Conservation (phyloP, 768 basidiomycete species). For the Mrakia blollopis region DNA sequence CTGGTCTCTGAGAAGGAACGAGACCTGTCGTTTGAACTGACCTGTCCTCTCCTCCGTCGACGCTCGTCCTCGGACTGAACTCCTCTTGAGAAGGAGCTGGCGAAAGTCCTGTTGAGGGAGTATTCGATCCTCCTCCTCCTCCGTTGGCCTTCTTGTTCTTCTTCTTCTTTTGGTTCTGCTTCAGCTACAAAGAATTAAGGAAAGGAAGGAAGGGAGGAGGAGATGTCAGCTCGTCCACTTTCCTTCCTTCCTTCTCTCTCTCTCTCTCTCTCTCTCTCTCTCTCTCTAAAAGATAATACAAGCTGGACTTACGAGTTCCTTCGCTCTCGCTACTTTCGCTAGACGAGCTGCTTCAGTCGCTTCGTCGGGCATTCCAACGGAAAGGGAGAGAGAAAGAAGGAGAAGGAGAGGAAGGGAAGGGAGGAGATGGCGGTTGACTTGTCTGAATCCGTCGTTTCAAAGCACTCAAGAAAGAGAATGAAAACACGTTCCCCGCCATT, state of each 20-base stretch:
- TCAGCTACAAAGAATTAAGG: not conserved
- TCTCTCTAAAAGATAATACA: too few relatives aligned
- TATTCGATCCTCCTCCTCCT: not conserved
- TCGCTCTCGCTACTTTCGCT: slow-evolving; percentile 28
- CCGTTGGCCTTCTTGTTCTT: slow-evolving; percentile 20
- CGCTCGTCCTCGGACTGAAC: slow-evolving; percentile 14
- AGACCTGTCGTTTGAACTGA: not conserved
- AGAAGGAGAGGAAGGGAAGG: too few relatives aligned
- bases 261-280: too few relatives aligned
- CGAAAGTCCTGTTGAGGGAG: not conserved
- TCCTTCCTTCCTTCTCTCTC: not conserved
- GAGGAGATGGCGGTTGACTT: too few relatives aligned
- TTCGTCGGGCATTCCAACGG: slow-evolving; percentile 18
- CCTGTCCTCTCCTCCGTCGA: slow-evolving; percentile 21
- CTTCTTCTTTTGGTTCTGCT: slow-evolving; percentile 23
- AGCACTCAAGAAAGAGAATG: too few relatives aligned
- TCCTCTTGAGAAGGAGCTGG: slow-evolving; percentile 13
- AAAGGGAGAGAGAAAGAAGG: not conserved
- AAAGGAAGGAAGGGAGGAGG: not conserved
- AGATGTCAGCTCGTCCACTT: not conserved
- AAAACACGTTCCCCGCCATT: not conserved
- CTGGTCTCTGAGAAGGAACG: not conserved
- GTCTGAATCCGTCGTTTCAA: too few relatives aligned
- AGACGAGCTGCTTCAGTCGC: slow-evolving; percentile 12
- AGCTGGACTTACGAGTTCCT: slow-evolving; percentile 22